Evolutionary conservation across 75 land plant species (phyloP), one percentile per base, ranked within the genome.

Genomic region (Ceratopteris richardii): DNA sequence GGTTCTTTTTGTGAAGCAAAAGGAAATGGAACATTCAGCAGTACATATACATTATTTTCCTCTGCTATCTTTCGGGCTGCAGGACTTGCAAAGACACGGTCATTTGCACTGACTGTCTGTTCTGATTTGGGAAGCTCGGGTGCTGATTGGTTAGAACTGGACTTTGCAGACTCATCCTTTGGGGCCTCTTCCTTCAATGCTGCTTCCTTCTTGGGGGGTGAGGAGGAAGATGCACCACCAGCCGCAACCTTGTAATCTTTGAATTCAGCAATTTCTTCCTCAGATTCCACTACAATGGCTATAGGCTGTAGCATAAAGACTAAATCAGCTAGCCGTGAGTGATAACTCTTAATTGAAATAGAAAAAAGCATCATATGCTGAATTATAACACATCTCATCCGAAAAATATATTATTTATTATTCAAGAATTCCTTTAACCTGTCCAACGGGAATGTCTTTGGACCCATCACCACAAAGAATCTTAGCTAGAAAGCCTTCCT

Each of bases 401-500:
- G 17, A 36, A 51, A 43, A 57, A 23, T 43, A 31, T 29, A 47
- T 81, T n/a, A n/a, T n/a, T n/a, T n/a, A n/a, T n/a, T n/a, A n/a
- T n/a, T n/a, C n/a, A n/a, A n/a, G n/a, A n/a, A n/a, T n/a, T n/a
- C n/a, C n/a, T n/a, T n/a, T n/a, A n/a, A 94, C 98, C 90, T 94
- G 85, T 17, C 96, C 96, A 83, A 94, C 90, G 81, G 81, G 76
- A 12, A 94, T 94, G 46, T 79, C 91, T 60, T 86, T 80, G 39
- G 90, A 54, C 17, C 98, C 98, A 70, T 94, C 98, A 62, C 80
- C 80, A 31, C 56, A 57, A 21, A 94, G 4, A 42, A 94, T 94
- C 66, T 86, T 94, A 27, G 96, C 98, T 46, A 94, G 71, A 77
- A 69, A 90, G 25, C 98, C 98, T 50, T 94, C 98, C 59, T 94